phyloP scores from a whole-genome alignment of 495 filamentous ascomycete genomes.

The Neurospora sp. region DNA sequence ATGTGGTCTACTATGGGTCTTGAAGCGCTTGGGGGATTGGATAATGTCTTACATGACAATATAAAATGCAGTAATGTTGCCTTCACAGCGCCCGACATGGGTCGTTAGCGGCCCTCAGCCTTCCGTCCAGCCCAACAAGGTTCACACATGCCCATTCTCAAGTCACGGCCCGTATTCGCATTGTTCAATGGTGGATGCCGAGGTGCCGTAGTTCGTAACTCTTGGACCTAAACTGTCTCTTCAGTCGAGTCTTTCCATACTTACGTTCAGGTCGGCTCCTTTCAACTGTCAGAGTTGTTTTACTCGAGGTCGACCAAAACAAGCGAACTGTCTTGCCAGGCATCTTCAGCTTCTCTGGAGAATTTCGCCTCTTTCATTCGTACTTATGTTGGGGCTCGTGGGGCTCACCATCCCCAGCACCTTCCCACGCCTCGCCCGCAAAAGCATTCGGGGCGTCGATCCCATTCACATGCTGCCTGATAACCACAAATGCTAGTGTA shows the following conservation, averaged over 20 bases:
- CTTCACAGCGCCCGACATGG: not conserved
- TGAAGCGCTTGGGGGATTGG: not conserved
- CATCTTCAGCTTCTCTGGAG: not conserved
- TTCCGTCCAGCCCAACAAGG: not conserved
- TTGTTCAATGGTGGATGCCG: not conserved
- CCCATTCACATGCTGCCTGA: constrained; percentile 2
- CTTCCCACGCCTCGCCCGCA: not conserved
- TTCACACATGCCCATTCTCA: not conserved
- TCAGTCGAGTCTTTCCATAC: not conserved
- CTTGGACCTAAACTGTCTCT: not conserved
- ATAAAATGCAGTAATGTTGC: not conserved
- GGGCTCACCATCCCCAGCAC: not conserved
- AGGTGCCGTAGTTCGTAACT: not conserved
- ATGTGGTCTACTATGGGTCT: not conserved
- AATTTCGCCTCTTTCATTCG: not conserved
- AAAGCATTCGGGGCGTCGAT: not conserved
- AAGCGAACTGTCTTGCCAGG: not conserved
- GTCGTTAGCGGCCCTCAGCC: not conserved
- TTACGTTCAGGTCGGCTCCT: not conserved
- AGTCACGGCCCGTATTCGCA: not conserved
- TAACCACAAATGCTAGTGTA: not conserved
- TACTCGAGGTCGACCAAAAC: not conserved
- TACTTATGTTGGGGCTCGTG: not conserved
- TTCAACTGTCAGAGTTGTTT: not conserved
- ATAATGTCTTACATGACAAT: not conserved